Evolutionary conservation across 305 asterid species (phyloP).

Genomic region (Solanum chacoense): DNA sequence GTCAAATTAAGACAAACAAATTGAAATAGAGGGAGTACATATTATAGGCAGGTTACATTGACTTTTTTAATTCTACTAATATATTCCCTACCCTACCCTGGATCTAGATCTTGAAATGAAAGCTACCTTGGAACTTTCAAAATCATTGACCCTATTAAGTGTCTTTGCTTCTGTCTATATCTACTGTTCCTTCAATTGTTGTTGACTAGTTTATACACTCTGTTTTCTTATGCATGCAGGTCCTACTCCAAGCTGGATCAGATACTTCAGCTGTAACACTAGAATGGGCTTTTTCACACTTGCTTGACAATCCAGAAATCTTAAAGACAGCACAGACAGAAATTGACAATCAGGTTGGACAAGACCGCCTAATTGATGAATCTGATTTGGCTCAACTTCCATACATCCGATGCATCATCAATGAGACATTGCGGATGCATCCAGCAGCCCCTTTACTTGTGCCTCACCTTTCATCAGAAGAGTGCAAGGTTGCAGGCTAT

Average conservation of each 20-base stretch:
- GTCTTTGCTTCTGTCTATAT: not conserved
- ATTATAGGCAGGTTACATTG: not conserved
- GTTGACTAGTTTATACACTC: not conserved
- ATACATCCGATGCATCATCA: slow-evolving; percentile 27
- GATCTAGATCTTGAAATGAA: not conserved
- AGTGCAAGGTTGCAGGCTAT: slow-evolving; percentile 30
- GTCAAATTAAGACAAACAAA: not conserved
- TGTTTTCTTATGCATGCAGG: not conserved
- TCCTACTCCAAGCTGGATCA: slow-evolving; percentile 22
- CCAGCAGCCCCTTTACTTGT: slow-evolving; percentile 34
- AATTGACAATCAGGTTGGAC: slow-evolving; percentile 25
- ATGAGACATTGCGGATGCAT: slow-evolving; percentile 36
- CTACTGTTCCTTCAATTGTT: not conserved
- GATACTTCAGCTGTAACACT: slow-evolving; percentile 31
- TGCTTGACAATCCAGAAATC: slow-evolving; percentile 29
- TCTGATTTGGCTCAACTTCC: slow-evolving; percentile 31
- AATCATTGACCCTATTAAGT: not conserved
- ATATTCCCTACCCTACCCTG: not conserved
- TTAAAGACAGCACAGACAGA: slow-evolving; percentile 21
- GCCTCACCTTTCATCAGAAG: slow-evolving; percentile 31
- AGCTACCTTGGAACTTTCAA: not conserved
- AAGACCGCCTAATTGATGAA: slow-evolving; percentile 19
- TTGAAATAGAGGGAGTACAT: not conserved
- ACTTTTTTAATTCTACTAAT: not conserved
- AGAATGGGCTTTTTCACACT: slow-evolving; percentile 35